Evolutionary conservation across 2,329 filamentous ascomycete species (phyloP).

Genomic region (Fulvia fulva): DNA sequence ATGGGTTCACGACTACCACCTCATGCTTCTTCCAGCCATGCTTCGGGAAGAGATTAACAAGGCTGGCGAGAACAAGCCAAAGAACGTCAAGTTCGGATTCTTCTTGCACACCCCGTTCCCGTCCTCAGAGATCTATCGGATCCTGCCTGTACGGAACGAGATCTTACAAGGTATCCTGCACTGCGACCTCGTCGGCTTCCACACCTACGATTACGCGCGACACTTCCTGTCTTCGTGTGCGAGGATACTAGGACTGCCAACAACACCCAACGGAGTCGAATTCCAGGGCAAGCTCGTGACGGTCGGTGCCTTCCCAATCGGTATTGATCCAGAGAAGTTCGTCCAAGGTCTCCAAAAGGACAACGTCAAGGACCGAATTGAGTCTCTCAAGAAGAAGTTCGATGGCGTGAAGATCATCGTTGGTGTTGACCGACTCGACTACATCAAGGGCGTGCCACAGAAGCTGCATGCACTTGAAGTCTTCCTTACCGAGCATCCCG

Average conservation of each 20-base stretch:
- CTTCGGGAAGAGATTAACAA: slow-evolving; percentile 73
- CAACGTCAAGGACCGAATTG: slow-evolving; percentile 83
- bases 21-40: slow-evolving; percentile 96
- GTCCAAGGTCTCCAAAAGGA: slow-evolving; percentile 80
- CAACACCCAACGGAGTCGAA: slow-evolving; percentile 89
- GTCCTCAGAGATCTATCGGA: slow-evolving; percentile 93
- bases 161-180: slow-evolving; percentile 83
- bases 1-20: slow-evolving; percentile 98
- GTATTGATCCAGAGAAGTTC: slow-evolving; percentile 96
- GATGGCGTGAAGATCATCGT: slow-evolving; percentile 95
- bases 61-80: slow-evolving; percentile 59
- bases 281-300: slow-evolving; percentile 85
- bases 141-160: slow-evolving; percentile 85
- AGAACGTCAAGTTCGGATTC: slow-evolving; percentile 96
- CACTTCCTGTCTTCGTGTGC: slow-evolving; percentile 96
- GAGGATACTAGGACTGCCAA: slow-evolving; percentile 75
- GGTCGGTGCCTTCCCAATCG: slow-evolving; percentile 94
- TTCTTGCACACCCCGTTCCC: slow-evolving; percentile 97
- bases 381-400: slow-evolving; percentile 81
- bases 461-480: slow-evolving; percentile 96
- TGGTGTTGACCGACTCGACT: slow-evolving; percentile 92
- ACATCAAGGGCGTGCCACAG: slow-evolving; percentile 98
- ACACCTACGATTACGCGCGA: slow-evolving; percentile 97
- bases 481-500: slow-evolving; percentile 92
- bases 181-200: slow-evolving; percentile 94